Evolutionary conservation across 148 eudicot genomes (phyloP).

Genomic region (Nyssa sinensis): DNA sequence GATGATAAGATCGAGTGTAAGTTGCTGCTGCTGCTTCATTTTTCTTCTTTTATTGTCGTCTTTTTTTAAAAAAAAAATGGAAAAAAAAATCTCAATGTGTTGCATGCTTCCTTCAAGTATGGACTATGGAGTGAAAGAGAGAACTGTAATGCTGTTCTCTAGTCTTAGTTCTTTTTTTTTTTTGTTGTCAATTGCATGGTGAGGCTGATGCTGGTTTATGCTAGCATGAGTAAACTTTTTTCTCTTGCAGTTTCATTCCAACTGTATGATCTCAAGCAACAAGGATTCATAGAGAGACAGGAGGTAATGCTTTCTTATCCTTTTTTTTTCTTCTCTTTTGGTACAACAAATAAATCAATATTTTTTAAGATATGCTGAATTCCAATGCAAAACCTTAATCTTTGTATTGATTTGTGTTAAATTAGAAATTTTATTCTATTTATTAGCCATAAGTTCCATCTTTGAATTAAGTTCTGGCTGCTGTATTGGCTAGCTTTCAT

Average conservation of each 20-base stretch:
- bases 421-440: too few relatives aligned
- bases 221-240: neutral
- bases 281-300: constrained; percentile 12
- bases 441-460: neutral
- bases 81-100: neutral
- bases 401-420: neutral
- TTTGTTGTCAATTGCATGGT: neutral
- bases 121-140: neutral
- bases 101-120: neutral
- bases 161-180: neutral
- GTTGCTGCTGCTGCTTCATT: neutral
- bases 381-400: neutral
- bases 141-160: neutral
- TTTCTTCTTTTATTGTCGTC: neutral
- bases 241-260: neutral
- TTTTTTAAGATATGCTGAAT: neutral
- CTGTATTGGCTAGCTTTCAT: neutral
- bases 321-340: neutral
- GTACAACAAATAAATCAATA: neutral
- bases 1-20: constrained; percentile 49
- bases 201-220: neutral
- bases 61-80: too few relatives aligned
- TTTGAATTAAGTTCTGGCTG: neutral
- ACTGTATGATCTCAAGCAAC: constrained; percentile 1
- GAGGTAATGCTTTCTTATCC: constrained; percentile 24